Evolutionary conservation across 805 yeast species (phyloP).

Genomic region (Wickerhamiella allomyrinae): DNA sequence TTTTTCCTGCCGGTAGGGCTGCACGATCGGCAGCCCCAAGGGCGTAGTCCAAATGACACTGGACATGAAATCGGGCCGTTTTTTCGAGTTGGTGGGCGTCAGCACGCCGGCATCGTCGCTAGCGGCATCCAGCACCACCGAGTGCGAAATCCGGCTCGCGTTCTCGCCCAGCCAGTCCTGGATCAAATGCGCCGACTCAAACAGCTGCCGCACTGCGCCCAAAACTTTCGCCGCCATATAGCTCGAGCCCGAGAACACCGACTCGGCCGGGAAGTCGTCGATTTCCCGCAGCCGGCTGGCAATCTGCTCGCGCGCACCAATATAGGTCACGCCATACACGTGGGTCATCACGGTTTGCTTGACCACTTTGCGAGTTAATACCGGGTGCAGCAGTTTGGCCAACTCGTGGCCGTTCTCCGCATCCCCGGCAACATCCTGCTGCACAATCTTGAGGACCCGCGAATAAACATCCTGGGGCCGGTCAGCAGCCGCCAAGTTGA

Average conservation of each 20-base stretch:
- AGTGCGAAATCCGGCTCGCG: slow-evolving; percentile 65
- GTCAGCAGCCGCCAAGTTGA: slow-evolving; percentile 40
- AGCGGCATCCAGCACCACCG: slow-evolving; percentile 21
- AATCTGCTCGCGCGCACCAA: slow-evolving; percentile 87
- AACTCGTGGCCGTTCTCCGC: slow-evolving; percentile 17
- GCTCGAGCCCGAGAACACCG: slow-evolving; percentile 35
- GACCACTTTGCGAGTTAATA: slow-evolving; percentile 72
- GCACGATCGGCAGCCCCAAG: slow-evolving; percentile 87
- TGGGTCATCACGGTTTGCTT: slow-evolving; percentile 98
- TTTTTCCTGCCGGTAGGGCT: slow-evolving; percentile 70
- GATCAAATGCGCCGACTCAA: slow-evolving; percentile 82
- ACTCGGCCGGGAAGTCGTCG: slow-evolving; percentile 35
- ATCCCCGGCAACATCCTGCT: slow-evolving; percentile 34
- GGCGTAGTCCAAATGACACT: slow-evolving; percentile 98
- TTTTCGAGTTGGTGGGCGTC: slow-evolving; percentile 17
- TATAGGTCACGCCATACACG: slow-evolving; percentile 90
- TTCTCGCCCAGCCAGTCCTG: slow-evolving; percentile 93
- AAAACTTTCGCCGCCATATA: slow-evolving; percentile 71
- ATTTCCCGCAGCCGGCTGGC: slow-evolving; percentile 55
- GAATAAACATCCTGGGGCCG: slow-evolving; percentile 49
- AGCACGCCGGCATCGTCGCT: slow-evolving; percentile 32
- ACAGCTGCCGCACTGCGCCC: slow-evolving; percentile 68
- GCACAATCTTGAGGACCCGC: slow-evolving; percentile 39
- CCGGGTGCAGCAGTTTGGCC: slow-evolving; percentile 37
- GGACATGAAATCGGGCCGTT: slow-evolving; percentile 54